Evolutionary conservation across 2,329 filamentous ascomycete genomes (phyloP), one percentile per base, ranked within the genome.

Genomic region (Diaporthe eres): DNA sequence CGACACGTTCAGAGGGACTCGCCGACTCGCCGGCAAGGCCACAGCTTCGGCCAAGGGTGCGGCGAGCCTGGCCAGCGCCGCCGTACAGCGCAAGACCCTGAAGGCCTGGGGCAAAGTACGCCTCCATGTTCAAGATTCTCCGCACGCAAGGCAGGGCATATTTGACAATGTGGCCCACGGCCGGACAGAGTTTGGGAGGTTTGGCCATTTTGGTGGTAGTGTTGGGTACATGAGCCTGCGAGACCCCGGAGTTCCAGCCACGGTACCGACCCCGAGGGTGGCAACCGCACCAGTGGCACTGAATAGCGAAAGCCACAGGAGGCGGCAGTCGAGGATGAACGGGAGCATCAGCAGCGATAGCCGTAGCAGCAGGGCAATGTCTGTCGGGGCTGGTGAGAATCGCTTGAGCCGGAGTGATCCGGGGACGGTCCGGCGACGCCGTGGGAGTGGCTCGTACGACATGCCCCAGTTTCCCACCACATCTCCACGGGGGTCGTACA

Each of bases 401-500:
- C 34, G 60, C 9, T 17, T 7, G 31, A 34, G 65, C 25, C 44
- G 65, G 22, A 51, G 53, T 57, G 47, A 61, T 5, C 68, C 71
- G 15, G 65, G 55, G 34, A 39, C 73, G 19, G 31, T 44, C 12
- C 71, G 67, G 28, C 49, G 47, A n/a, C 73, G 68, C 15, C 49
- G 70, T 6, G 57, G 17, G 3, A 65, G 37, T 8, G 47, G 53
- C 44, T 37, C 53, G 4, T 44, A 55, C 44, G 65, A 61, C 53
- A 17, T 71, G 12, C 67, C 65, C 4, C 44, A 31, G 17, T 22
- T 22, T 10, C 42, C 39, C 17, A 39, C 53, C 17, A 55, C 47
- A 22, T 63, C 71, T 31, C 51, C 47, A 15, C 51, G 28, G 81
- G 78, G 10, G 77, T 80, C 60, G 1, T 65, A 58, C 39, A 25